Evolutionary conservation across 768 basidiomycete genomes (phyloP), one percentile per base, ranked within the genome.

Genomic region (Piloderma croceum): DNA sequence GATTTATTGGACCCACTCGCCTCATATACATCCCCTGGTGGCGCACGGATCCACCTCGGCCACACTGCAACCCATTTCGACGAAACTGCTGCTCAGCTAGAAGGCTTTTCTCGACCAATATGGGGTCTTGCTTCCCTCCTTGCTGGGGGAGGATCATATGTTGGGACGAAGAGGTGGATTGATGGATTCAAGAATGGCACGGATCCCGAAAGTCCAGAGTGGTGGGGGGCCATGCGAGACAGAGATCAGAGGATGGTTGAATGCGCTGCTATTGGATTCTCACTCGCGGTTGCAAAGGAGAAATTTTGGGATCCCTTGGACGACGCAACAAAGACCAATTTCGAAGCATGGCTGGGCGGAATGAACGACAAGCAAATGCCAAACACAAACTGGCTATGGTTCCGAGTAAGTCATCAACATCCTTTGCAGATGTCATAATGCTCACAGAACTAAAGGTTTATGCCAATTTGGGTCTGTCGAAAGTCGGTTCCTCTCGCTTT

Each of bases 281-380:
- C 81, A 1, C 67, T 89, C 31, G 72, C 81, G 7, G 74, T 83
- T 15, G 79, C 79, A 2, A 70, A 71, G 24, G 76, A 84, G 47
- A 67, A 77, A 42, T 59, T 87, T 15, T 85, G 79, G 74, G 73
- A 81, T 52, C 71, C 71, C 12, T 56, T 83, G n/a, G 65, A 62
- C 37, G 63, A 67, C 3, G 61, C 69, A 43, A 74, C 69, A 9
- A 79, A 80, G 60, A 59, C 58, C 43, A 70, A 77, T 44, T 68
- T 86, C 27, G 81, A 77, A 47, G 62, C 62, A 9, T 87, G 84
- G 80, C 66, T 87, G 3, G 76, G 79, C 6, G 76, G 79, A 0
- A 85, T 87, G 73, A 87, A 85, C 53, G 79, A 81, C 59, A 86
- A 85, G 65, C 74, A 81, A 46, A 86, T 87, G 83, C 83, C 83